phyloP scores from a whole-genome alignment of 2,329 filamentous ascomycete species.

The Diaporthe ampelina region DNA sequence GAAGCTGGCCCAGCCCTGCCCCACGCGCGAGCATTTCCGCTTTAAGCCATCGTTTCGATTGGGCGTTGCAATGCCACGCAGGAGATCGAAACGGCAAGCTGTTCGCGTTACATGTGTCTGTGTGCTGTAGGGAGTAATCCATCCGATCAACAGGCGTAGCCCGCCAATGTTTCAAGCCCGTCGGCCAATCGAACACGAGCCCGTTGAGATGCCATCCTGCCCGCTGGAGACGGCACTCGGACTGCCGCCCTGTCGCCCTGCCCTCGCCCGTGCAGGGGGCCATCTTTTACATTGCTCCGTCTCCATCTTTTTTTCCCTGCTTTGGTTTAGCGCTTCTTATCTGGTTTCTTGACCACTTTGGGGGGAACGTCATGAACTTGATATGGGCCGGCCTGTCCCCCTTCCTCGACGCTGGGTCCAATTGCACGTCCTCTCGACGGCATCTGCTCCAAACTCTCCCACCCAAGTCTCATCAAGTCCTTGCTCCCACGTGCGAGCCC shows the following conservation, averaged over 20 bases:
- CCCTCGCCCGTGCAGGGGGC: too few relatives aligned
- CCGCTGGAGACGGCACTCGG: slow-evolving; percentile 6
- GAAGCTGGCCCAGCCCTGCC: too few relatives aligned
- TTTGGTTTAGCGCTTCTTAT: slow-evolving; percentile 6
- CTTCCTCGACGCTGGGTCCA: background rate
- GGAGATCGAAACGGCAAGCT: background rate
- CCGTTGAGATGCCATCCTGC: slow-evolving; percentile 7
- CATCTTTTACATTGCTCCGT: background rate
- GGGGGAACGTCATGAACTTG: slow-evolving; percentile 19
- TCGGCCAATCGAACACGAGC: slow-evolving; percentile 20
- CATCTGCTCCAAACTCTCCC: slow-evolving; percentile 1
- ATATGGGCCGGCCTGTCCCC: slow-evolving; percentile 4
- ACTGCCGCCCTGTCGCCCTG: slow-evolving; percentile 28
- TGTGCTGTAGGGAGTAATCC: background rate
- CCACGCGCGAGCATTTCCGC: slow-evolving; percentile 21
- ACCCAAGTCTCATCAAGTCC: background rate
- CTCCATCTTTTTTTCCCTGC: slow-evolving; percentile 3
- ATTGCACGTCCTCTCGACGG: background rate
- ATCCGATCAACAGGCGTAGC: slow-evolving; percentile 15
- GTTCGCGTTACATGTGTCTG: slow-evolving; percentile 13
- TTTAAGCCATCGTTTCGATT: slow-evolving; percentile 28
- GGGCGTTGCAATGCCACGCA: slow-evolving; percentile 22
- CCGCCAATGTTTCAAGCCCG: slow-evolving; percentile 16
- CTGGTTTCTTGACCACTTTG: background rate
- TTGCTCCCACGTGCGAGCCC: slow-evolving; percentile 12